Evolutionary conservation across 805 yeast species (phyloP), one percentile per base, ranked within the genome.

Genomic region (Lachancea cidri): DNA sequence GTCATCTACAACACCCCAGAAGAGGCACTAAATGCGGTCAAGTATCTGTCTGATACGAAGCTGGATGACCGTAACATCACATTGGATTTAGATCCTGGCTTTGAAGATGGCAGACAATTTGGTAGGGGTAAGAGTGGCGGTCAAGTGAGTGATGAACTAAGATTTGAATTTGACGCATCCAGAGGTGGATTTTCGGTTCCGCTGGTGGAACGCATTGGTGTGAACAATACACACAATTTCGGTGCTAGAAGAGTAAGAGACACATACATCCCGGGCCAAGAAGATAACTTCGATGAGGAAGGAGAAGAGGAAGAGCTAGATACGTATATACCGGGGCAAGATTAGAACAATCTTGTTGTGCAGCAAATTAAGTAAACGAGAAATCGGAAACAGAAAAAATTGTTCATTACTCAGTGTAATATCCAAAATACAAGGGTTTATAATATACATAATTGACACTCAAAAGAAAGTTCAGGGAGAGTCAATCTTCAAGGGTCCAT

Each of bases 81-180:
- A 29, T 86, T 91, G 37, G 98, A 93, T 65, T 70, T 94, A 53
- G 98, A 93, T 58, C 96, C 97, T 0, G 98, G 98, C 0, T 93
- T 91, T 60, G 79, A 76, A 47, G 97, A 91, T 53, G 98, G 98
- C 1, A 73, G 98, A 50, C 98, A 93, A 59, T 93, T 81, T 58
- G 98, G 98, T 16, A 74, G 98, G 55, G 98, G 98, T 35, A 73
- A 76, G 13, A 80, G 77, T 46, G 98, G 98, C 43, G 98, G 97
- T 2, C 98, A 93, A 60, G 88, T 82, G 1, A 68, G 83, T 38
- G 89, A 83, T 55, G 95, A 86, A 44, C 47, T 49, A 47, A 64
- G 75, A 54, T 71, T 71, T 39, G 75, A 72, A 49, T 67, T 74
- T 50, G 75, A 74, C 42, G 71, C 74, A 2, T 66, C 67, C 17